Percentiles rank a stretch among this genome's conserved stretches.
These are phyloP conservation scores for Physaria fendleri DNA, from an alignment of 345 rosid genomes.

Conservation along the genomic window DNA sequence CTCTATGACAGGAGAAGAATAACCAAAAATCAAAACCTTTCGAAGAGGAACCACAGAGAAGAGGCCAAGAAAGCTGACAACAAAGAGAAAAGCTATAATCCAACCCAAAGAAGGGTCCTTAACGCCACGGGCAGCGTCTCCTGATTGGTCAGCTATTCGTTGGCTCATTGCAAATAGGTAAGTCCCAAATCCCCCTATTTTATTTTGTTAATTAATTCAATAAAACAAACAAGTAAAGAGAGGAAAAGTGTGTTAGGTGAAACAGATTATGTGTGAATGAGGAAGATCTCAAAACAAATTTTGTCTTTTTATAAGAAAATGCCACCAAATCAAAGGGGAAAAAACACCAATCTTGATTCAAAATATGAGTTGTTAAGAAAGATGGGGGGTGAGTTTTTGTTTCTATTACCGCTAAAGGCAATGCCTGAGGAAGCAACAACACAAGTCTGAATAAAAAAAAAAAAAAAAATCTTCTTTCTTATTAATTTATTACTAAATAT, in stretches of 20 bases:
- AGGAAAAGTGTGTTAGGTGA: slow-evolving; percentile 8
- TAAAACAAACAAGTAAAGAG: neutral
- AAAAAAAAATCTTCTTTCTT: too few relatives aligned
- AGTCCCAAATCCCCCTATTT: slow-evolving; percentile 81
- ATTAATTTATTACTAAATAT: too few relatives aligned
- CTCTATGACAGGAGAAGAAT: neutral
- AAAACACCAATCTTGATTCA: slow-evolving; percentile 2
- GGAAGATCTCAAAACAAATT: slow-evolving; percentile 1
- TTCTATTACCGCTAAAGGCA: slow-evolving; percentile 74
- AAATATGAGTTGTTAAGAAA: too few relatives aligned
- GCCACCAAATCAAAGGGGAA: slow-evolving; percentile 5
- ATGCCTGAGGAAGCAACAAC: slow-evolving; percentile 92
- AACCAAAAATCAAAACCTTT: slow-evolving; percentile 39
- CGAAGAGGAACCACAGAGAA: slow-evolving; percentile 77
- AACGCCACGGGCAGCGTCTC: slow-evolving; percentile 41
- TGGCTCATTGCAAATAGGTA: slow-evolving; percentile 76
- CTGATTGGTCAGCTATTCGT: slow-evolving; percentile 44
- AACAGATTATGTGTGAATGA: slow-evolving; percentile 4
- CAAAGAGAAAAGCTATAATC: slow-evolving; percentile 73
- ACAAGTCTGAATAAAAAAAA: slow-evolving; percentile 78
- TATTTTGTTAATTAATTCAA: neutral
- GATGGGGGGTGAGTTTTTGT: neutral
- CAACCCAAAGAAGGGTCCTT: slow-evolving; percentile 62
- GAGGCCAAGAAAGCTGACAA: slow-evolving; percentile 82
- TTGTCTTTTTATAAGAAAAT: slow-evolving; percentile 9